phyloP scores from a whole-genome alignment of 305 asterid genomes.

The Euphrasia arctica region DNA sequence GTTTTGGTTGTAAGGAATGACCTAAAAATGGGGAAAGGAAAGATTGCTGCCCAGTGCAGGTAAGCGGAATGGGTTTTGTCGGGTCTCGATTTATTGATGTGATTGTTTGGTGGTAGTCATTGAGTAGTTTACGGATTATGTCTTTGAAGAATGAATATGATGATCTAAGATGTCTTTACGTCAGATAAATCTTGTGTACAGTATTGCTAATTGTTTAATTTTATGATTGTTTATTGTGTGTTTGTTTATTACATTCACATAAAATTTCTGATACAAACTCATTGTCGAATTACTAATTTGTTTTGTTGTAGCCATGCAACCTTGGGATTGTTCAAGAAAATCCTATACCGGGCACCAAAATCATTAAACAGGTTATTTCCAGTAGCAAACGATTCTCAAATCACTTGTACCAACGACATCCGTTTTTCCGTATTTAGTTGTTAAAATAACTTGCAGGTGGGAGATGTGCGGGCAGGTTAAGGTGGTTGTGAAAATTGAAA shows the following conservation, averaged over 20 bases:
- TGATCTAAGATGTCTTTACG: not conserved
- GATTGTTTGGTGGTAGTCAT: slow-evolving; percentile 15
- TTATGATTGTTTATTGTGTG: not conserved
- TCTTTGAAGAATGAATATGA: not conserved
- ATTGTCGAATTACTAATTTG: slow-evolving; percentile 15
- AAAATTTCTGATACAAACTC: slow-evolving; percentile 1
- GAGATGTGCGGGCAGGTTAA: slow-evolving; percentile 99
- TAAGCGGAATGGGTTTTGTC: slow-evolving; percentile 23
- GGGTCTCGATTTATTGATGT: slow-evolving; percentile 7
- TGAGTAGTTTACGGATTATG: not conserved
- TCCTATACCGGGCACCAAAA: slow-evolving; percentile 76
- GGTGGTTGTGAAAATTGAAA: slow-evolving; percentile 92
- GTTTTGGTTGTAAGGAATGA: slow-evolving; percentile 98
- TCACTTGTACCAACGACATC: slow-evolving; percentile 2
- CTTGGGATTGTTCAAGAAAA: slow-evolving; percentile 87
- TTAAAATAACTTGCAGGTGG: slow-evolving; percentile 62
- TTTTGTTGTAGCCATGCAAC: slow-evolving; percentile 77
- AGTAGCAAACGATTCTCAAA: slow-evolving; percentile 19
- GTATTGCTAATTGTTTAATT: not conserved
- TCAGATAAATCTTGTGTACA: not conserved
- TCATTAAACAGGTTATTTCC: slow-evolving; percentile 64
- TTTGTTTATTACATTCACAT: not conserved
- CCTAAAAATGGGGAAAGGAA: slow-evolving; percentile 98
- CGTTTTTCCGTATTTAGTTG: not conserved
- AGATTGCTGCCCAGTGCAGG: slow-evolving; percentile 99